Percentiles rank a stretch among this genome's conserved stretches.
Evolutionary conservation across 1,284 basidiomycete species (phyloP).

Genomic region (Grifola frondosa): DNA sequence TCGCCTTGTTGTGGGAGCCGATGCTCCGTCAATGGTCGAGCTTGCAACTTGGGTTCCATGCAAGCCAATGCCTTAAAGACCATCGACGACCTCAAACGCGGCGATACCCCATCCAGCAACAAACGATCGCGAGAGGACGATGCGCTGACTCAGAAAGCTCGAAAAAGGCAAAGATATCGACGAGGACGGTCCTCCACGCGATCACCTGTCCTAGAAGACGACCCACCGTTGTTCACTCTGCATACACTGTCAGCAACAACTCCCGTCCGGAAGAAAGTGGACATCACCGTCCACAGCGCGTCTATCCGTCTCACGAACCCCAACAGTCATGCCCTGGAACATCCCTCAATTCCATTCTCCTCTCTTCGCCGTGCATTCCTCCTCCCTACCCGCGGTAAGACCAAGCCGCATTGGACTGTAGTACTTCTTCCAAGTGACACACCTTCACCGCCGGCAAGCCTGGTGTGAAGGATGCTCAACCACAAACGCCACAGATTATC

Average conservation of each 20-base stretch:
- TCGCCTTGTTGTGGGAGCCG: slow-evolving; percentile 22
- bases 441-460: slow-evolving; percentile 34
- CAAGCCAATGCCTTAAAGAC: slow-evolving; percentile 17
- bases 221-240: slow-evolving; percentile 50
- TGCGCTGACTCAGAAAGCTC: slow-evolving; percentile 4
- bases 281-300: slow-evolving; percentile 51
- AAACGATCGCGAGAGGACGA: slow-evolving; percentile 27
- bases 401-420: slow-evolving; percentile 66
- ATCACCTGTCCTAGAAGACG: slow-evolving; percentile 28
- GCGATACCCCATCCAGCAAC: slow-evolving; percentile 9
- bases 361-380: slow-evolving; percentile 57
- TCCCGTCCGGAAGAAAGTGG: slow-evolving; percentile 69
- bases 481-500: slow-evolving; percentile 47
- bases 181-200: not conserved
- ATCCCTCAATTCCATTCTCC: slow-evolving; percentile 47
- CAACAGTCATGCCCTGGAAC: slow-evolving; percentile 39
- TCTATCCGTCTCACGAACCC: slow-evolving; percentile 52
- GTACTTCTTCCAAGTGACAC: slow-evolving; percentile 54
- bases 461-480: slow-evolving; percentile 32
- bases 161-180: slow-evolving; percentile 12
- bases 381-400: slow-evolving; percentile 64
- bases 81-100: slow-evolving; percentile 17
- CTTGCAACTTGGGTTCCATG: slow-evolving; percentile 16
- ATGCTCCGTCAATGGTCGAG: slow-evolving; percentile 11
- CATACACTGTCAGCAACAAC: slow-evolving; percentile 60